phyloP scores from a whole-genome alignment of 2,329 filamentous ascomycete genomes.

The Sclerotinia nivalis region DNA sequence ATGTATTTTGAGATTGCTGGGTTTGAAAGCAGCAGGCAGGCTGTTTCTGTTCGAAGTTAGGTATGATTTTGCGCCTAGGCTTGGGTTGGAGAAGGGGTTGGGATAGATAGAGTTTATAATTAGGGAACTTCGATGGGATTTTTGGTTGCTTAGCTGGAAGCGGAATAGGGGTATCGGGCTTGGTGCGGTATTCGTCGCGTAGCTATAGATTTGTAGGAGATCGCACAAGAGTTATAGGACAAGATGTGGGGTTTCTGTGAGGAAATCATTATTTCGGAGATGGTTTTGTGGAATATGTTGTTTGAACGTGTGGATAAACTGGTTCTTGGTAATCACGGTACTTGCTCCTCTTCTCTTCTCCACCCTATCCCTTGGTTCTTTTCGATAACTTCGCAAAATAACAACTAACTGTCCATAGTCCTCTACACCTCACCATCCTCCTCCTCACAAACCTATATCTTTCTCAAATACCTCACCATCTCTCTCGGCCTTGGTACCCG shows the following conservation, averaged over 20 bases:
- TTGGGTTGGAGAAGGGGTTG: too few species aligned
- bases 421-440: background rate
- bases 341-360: background rate
- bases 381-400: accelerated
- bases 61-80: too few species aligned
- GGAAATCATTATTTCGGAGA: background rate
- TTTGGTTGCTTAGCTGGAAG: too few species aligned
- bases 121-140: too few species aligned
- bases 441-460: background rate
- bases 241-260: background rate
- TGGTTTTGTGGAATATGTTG: background rate
- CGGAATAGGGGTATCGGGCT: too few species aligned
- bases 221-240: background rate
- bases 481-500: conserved; percentile 33
- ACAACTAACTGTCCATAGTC: background rate
- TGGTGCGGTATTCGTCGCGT: too few species aligned
- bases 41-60: too few species aligned
- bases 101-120: too few species aligned
- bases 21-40: too few species aligned
- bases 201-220: too few species aligned
- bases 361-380: background rate
- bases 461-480: conserved; percentile 1
- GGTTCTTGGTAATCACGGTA: background rate
- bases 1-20: too few species aligned
- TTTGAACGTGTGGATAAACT: background rate